Percentiles rank a stretch among this genome's conserved stretches.
phyloP scores from a whole-genome alignment of 2,329 filamentous ascomycete genomes.

The Myriangium duriaei region DNA sequence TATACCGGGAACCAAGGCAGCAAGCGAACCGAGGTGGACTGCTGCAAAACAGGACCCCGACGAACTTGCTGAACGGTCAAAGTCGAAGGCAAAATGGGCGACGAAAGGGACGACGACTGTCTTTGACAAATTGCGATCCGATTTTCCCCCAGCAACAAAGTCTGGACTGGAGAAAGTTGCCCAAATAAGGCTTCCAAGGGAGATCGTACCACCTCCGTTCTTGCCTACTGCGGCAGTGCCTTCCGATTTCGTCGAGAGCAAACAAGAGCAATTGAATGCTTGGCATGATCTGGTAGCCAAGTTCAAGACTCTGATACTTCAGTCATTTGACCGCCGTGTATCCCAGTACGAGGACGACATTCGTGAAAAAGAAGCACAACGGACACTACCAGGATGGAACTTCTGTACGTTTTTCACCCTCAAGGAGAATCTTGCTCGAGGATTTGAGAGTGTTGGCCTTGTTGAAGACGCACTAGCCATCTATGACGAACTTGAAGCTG shows the following conservation, averaged over 20 bases:
- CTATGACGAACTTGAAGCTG: slow-evolving; percentile 86
- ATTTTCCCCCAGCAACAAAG: slow-evolving; percentile 76
- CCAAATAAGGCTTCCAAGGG: slow-evolving; percentile 63
- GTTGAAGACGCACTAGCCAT: slow-evolving; percentile 90
- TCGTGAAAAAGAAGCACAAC: slow-evolving; percentile 79
- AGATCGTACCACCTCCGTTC: slow-evolving; percentile 32
- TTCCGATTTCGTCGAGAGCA: slow-evolving; percentile 51
- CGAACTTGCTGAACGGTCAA: slow-evolving; percentile 51
- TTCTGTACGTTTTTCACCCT: slow-evolving; percentile 98
- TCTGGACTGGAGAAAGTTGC: slow-evolving; percentile 62
- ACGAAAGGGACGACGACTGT: slow-evolving; percentile 68
- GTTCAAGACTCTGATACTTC: slow-evolving; percentile 74
- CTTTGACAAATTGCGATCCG: slow-evolving; percentile 75
- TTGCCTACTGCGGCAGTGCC: slow-evolving; percentile 32
- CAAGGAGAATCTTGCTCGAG: slow-evolving; percentile 85
- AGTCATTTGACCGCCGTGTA: slow-evolving; percentile 81
- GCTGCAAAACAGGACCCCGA: slow-evolving; percentile 38
- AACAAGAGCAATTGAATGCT: slow-evolving; percentile 66
- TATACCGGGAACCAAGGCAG: slow-evolving; percentile 69
- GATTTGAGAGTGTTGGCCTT: slow-evolving; percentile 90
- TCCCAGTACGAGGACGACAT: slow-evolving; percentile 96
- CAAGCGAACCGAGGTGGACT: slow-evolving; percentile 59
- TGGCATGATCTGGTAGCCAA: slow-evolving; percentile 78
- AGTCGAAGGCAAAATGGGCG: slow-evolving; percentile 58
- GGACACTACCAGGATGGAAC: slow-evolving; percentile 87